Percentiles rank a stretch among this genome's conserved stretches.
These are phyloP conservation scores for Eucalyptus albens DNA, from an alignment of 345 rosid genomes.

Conservation along the genomic window DNA sequence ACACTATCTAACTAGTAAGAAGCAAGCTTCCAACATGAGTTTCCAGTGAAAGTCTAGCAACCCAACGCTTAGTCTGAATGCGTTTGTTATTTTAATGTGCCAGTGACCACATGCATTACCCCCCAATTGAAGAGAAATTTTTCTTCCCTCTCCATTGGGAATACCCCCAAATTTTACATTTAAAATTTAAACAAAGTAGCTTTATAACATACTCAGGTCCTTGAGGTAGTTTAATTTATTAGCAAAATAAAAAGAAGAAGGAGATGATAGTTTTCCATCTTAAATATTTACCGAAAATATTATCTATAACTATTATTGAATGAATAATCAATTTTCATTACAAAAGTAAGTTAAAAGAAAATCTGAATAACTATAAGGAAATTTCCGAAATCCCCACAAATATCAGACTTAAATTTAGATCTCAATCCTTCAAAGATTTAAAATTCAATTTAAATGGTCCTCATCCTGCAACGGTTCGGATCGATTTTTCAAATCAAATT, in stretches of 20 bases:
- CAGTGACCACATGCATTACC: too few relatives aligned
- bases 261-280: not conserved
- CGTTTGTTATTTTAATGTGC: too few relatives aligned
- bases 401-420: not conserved
- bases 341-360: not conserved
- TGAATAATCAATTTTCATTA: not conserved
- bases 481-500: not conserved
- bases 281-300: not conserved
- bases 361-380: not conserved
- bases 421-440: not conserved
- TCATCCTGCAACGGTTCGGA: not conserved
- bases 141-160: fast-evolving
- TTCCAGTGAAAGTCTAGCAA: too few relatives aligned
- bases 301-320: not conserved
- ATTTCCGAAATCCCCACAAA: not conserved
- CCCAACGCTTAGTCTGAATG: too few relatives aligned
- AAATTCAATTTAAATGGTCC: not conserved
- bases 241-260: not conserved
- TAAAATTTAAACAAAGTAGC: fast-evolving
- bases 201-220: too few relatives aligned
- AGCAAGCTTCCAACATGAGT: too few relatives aligned
- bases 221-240: not conserved
- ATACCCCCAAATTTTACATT: too few relatives aligned
- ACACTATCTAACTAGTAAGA: too few relatives aligned
- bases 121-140: too few relatives aligned